Conservation (phyloP, 2,329 filamentous ascomycete genomes). For the Epichloe bromicola region DNA sequence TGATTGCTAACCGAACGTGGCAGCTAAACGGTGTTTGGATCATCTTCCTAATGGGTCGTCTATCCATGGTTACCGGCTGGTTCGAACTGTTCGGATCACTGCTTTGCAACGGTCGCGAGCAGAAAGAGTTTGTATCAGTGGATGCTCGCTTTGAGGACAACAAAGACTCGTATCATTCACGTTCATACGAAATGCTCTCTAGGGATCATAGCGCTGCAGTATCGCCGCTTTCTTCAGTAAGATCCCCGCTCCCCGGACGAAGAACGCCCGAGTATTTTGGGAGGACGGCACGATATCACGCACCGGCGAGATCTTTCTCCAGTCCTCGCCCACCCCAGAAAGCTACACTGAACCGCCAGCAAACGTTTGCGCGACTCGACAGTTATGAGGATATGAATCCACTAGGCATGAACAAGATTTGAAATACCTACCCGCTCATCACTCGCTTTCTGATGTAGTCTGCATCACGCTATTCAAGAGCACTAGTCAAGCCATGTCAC, state of each 20-base stretch:
- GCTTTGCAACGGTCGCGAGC: conserved; percentile 29
- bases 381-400: conserved; percentile 35
- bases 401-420: conserved; percentile 41
- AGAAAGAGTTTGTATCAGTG: conserved; percentile 78
- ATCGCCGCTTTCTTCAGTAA: conserved; percentile 35
- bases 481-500: not conserved
- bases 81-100: conserved; percentile 43
- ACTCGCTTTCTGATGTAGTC: not conserved
- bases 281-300: conserved; percentile 39
- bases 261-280: conserved; percentile 44
- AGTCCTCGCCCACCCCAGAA: conserved; percentile 36
- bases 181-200: conserved; percentile 70
- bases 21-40: conserved; percentile 78
- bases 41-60: conserved; percentile 66
- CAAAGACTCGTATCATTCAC: conserved; percentile 37
- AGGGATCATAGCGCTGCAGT: conserved; percentile 40
- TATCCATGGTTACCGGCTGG: conserved; percentile 82
- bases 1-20: conserved; percentile 10
- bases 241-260: conserved; percentile 24
- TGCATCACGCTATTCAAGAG: too few relatives aligned
- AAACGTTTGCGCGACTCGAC: conserved; percentile 23
- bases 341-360: conserved; percentile 29
- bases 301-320: conserved; percentile 42
- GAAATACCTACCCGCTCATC: not conserved
- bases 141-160: conserved; percentile 56